phyloP scores from a whole-genome alignment of 108 stramenopile species.

The Skeletonema marinoi region DNA sequence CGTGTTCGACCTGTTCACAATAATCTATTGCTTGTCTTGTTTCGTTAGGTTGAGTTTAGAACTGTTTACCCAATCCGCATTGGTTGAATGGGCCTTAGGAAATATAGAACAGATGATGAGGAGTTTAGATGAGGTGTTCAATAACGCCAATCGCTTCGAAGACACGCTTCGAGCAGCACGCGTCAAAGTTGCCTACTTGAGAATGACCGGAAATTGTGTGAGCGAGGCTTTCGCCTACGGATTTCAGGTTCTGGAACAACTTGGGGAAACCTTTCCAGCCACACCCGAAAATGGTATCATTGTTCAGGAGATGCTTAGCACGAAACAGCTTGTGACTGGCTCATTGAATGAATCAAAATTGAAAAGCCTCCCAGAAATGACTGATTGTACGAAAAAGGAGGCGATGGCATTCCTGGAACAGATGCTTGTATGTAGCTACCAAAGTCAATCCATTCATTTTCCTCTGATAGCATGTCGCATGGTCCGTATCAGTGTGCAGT shows the following conservation, averaged over 20 bases:
- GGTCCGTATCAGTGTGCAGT: not conserved
- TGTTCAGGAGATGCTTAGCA: not conserved
- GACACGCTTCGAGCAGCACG: constrained; percentile 5
- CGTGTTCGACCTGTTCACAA: no score
- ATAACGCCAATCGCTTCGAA: constrained; percentile 2
- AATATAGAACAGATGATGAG: not conserved
- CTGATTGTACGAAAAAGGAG: not conserved
- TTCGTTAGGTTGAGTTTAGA: not conserved
- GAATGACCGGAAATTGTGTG: not conserved
- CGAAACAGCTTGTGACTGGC: not conserved
- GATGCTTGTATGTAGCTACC: not conserved
- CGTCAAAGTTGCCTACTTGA: not conserved
- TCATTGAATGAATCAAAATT: not conserved
- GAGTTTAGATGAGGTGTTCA: not conserved
- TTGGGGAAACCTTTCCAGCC: not conserved
- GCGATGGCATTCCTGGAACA: not conserved
- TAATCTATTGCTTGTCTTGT: no score
- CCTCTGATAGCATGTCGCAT: not conserved
- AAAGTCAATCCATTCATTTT: not conserved
- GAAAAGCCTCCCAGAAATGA: not conserved
- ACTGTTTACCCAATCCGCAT: not conserved
- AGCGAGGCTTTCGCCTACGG: not conserved
- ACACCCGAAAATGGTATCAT: not conserved
- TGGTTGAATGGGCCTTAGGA: constrained; percentile 12
- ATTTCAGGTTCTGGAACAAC: not conserved